A percentile compares a stretch with the other conserved stretches of the same genome.
These are phyloP conservation scores for Phytophthora sp. DNA, from an alignment of 352 stramenopile genomes.

Conservation along the genomic window DNA sequence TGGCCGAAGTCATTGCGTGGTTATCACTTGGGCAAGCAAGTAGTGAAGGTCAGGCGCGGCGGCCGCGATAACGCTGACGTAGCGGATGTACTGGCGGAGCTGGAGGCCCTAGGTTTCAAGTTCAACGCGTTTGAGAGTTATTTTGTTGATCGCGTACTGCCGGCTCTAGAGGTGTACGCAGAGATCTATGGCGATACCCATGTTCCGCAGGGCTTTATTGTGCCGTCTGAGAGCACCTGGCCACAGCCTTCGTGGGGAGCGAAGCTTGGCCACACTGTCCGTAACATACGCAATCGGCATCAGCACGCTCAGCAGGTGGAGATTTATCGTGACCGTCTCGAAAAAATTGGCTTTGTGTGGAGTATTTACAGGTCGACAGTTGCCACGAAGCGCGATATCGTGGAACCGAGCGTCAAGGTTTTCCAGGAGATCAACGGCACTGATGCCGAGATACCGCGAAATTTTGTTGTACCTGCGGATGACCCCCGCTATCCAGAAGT, in stretches of 20 bases:
- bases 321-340: constrained; percentile 74
- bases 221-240: constrained; percentile 83
- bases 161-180: constrained; percentile 87
- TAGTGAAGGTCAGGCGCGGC: constrained; percentile 63
- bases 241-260: constrained; percentile 84
- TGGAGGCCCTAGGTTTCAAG: constrained; percentile 71
- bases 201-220: constrained; percentile 91
- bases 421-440: constrained; percentile 86
- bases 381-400: constrained; percentile 57
- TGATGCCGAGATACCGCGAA: constrained; percentile 62
- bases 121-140: constrained; percentile 70
- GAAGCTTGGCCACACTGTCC: constrained; percentile 88
- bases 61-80: constrained; percentile 51
- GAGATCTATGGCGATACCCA: constrained; percentile 86
- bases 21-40: constrained; percentile 87
- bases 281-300: constrained; percentile 87
- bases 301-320: constrained; percentile 91
- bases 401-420: constrained; percentile 61
- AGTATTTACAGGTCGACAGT: constrained; percentile 65
- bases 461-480: constrained; percentile 79
- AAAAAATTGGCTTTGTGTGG: constrained; percentile 93
- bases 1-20: constrained; percentile 83
- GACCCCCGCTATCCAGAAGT: constrained; percentile 86
- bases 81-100: constrained; percentile 52
- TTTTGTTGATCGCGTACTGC: constrained; percentile 61